Conservation (phyloP, 164 flowering plant species). For the Akebia trifoliata region DNA sequence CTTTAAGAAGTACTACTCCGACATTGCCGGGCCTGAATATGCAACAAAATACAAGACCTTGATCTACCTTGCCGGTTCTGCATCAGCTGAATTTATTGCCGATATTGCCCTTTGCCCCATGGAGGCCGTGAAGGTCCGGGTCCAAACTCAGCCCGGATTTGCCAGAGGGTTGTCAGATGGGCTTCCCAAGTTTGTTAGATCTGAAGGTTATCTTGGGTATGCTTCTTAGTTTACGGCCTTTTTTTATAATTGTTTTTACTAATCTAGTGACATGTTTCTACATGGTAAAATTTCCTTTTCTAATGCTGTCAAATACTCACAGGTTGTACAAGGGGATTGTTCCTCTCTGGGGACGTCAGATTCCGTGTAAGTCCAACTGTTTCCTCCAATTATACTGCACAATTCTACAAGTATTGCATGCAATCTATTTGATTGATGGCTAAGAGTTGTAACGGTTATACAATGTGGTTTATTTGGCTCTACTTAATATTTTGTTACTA, state of each 20-base stretch:
- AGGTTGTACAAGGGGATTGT: slow-evolving; percentile 79
- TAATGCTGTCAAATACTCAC: slow-evolving; percentile 13
- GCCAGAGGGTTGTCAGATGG: slow-evolving; percentile 76
- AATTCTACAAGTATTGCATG: no score
- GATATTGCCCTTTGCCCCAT: slow-evolving; percentile 77
- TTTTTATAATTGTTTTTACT: no score
- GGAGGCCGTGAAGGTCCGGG: slow-evolving; percentile 83
- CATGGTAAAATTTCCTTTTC: not conserved
- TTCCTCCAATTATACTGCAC: not conserved
- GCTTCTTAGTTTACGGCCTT: not conserved
- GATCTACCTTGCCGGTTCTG: slow-evolving; percentile 81
- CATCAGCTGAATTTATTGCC: slow-evolving; percentile 83
- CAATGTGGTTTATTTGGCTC: no score
- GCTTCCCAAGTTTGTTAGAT: slow-evolving; percentile 63
- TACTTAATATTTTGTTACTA: no score
- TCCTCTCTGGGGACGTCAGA: slow-evolving; percentile 87
- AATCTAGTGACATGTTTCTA: not conserved
- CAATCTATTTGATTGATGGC: no score
- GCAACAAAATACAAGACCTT: slow-evolving; percentile 77
- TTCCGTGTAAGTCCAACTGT: slow-evolving; percentile 58
- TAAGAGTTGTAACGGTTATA: no score
- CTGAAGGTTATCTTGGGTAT: slow-evolving; percentile 76
- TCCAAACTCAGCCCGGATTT: slow-evolving; percentile 84
- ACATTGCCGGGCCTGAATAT: slow-evolving; percentile 70
- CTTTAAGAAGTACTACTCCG: slow-evolving; percentile 77